A percentile compares a stretch with the other conserved stretches of the same genome.
Conservation (phyloP, 495 filamentous ascomycete genomes). For the Aspergillus sclerotioniger region DNA sequence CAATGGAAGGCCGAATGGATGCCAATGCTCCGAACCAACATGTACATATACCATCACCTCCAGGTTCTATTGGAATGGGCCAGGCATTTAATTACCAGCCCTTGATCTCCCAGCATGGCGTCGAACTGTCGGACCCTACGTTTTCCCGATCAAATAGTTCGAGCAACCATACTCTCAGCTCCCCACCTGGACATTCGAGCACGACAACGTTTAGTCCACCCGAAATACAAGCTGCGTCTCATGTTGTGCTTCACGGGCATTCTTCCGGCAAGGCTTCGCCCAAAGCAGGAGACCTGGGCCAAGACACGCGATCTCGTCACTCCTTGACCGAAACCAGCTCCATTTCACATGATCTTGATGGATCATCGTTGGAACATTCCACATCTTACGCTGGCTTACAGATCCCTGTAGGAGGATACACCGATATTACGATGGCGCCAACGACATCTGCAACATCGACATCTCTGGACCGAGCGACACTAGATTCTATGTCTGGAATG, state of each 20-base stretch:
- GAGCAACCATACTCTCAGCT: constrained; percentile 19
- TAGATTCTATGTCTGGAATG: constrained; percentile 36
- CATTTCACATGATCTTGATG: constrained; percentile 29
- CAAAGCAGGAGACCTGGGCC: constrained; percentile 15
- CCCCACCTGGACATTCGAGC: constrained; percentile 17
- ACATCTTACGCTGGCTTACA: constrained; percentile 23
- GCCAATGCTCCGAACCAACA: not conserved
- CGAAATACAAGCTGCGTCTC: constrained; percentile 15
- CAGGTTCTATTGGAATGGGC: constrained; percentile 12
- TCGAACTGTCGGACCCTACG: constrained; percentile 12
- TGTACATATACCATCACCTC: constrained; percentile 17
- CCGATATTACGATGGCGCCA: constrained; percentile 27
- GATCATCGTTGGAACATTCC: constrained; percentile 17
- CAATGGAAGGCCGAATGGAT: constrained; percentile 1
- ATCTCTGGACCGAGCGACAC: constrained; percentile 15
- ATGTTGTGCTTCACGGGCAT: constrained; percentile 6
- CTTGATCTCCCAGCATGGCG: constrained; percentile 16
- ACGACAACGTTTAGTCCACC: constrained; percentile 18
- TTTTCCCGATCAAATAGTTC: constrained; percentile 15
- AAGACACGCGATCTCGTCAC: constrained; percentile 11
- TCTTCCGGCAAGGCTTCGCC: constrained; percentile 19
- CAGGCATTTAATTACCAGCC: constrained; percentile 24
- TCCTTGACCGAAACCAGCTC: constrained; percentile 9
- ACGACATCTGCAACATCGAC: constrained; percentile 17
- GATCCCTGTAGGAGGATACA: constrained; percentile 29